These are phyloP conservation scores for Stellera chamaejasme DNA, from an alignment of 345 rosid genomes.

Conservation along the genomic window DNA sequence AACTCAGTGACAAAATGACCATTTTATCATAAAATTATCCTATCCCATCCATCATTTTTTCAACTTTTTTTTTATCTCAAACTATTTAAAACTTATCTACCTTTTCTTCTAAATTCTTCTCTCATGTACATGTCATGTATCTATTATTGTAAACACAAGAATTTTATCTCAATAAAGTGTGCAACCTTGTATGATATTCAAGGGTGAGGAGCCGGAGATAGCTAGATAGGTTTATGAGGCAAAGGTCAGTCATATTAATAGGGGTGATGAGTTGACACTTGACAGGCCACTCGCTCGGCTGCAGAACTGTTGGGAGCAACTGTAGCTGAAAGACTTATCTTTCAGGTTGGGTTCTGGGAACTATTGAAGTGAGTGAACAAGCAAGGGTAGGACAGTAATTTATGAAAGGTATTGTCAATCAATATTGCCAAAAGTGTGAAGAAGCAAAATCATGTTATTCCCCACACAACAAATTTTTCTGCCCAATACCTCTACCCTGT, in stretches of 20 bases:
- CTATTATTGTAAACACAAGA: no score
- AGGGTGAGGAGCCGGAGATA: no score
- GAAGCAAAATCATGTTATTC: conserved; percentile 47
- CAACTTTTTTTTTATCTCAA: no score
- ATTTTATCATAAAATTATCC: conserved; percentile 39
- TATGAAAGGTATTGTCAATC: conserved; percentile 46
- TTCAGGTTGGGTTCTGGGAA: conserved; percentile 5
- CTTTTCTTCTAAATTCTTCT: no score
- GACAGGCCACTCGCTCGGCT: no score
- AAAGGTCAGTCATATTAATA: no score
- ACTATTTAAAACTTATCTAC: no score
- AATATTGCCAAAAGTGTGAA: conserved; percentile 12
- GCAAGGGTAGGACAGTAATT: conserved; percentile 30
- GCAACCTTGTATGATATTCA: no score
- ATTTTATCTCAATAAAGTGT: no score
- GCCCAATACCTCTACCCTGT: conserved; percentile 21
- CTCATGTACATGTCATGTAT: no score
- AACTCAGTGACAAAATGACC: no score
- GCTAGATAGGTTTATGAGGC: not conserved
- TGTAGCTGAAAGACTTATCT: conserved; percentile 11
- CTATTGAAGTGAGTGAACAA: conserved; percentile 5
- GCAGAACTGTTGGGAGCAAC: not conserved
- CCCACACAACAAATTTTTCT: conserved; percentile 13
- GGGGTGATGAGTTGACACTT: not conserved
- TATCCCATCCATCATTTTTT: no score